Conservation (phyloP, 2,329 filamentous ascomycete genomes). For the Aspergillus thermomutatus region DNA sequence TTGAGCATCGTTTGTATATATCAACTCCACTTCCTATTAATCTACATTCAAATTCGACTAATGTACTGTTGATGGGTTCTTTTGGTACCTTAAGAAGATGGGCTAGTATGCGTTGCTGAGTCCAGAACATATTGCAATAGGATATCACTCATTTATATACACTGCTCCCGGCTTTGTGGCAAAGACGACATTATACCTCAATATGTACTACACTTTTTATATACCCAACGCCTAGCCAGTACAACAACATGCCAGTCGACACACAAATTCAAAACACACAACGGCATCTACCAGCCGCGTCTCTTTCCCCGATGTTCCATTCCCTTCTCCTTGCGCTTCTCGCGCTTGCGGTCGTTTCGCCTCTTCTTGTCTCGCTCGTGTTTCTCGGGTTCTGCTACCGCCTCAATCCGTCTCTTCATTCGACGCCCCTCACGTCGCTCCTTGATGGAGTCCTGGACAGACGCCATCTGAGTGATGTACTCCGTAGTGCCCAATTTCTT, state of each 20-base stretch:
- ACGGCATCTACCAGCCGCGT: conserved; percentile 61
- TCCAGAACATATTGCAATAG: not conserved
- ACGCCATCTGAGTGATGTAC: conserved; percentile 71
- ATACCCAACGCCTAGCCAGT: conserved; percentile 14
- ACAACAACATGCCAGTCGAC: conserved; percentile 15
- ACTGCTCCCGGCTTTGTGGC: conserved; percentile 13
- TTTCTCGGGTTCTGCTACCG: conserved; percentile 75
- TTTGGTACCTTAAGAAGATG: too few species aligned
- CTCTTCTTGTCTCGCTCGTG: conserved; percentile 75
- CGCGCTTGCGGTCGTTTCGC: conserved; percentile 80
- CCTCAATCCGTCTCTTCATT: conserved; percentile 85
- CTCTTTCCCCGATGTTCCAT: conserved; percentile 68
- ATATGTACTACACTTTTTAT: conserved; percentile 6
- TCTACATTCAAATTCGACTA: not conserved
- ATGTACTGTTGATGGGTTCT: too few species aligned
- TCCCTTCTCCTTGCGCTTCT: conserved; percentile 74
- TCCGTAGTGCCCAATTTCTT: conserved; percentile 76
- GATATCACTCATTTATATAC: not conserved
- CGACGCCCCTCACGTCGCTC: conserved; percentile 69
- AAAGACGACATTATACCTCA: not conserved
- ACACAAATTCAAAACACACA: conserved; percentile 13
- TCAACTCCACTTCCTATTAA: not conserved
- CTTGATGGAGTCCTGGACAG: conserved; percentile 70
- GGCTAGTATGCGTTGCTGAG: not conserved
- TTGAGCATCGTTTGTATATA: conserved; percentile 13